Evolutionary conservation across 2,329 filamentous ascomycete species (phyloP), one percentile per base, ranked within the genome.

Genomic region (Apiospora malaysiana): DNA sequence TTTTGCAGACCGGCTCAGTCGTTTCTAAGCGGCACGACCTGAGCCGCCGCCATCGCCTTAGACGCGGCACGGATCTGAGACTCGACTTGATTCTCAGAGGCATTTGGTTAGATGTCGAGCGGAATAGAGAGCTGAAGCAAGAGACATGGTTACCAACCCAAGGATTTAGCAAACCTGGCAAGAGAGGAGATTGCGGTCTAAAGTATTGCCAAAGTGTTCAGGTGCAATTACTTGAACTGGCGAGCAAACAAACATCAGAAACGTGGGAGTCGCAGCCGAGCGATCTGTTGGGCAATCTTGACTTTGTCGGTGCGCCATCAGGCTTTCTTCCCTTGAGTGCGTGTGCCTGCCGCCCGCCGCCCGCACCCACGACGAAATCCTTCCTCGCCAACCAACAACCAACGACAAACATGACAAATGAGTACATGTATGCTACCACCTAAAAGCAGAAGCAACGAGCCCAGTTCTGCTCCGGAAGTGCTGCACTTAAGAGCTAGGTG

Each of bases 231-330:
- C 4, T 45, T 45, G 42, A 45, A 5, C 6, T 18, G 27, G 49
- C 49, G 32, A 56, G 27, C 49, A 56, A 32, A 9, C 49, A 32
- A 32, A 32, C 5, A 32, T 18, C 49, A 18, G 14, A 14, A 32
- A 45, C 4, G 10, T 25, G 25, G n/a, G 6, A 25, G 10, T 25
- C 32, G 49, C 49, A 56, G 25, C 49, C 49, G 27, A 32, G 49
- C 14, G 49, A 32, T 14, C 14, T 56, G 49, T 16, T 56, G 49
- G 49, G 49, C 49, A 56, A 32, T 56, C 49, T 56, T 56, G 49
- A 56, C 51, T 59, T 59, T 59, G 51, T 59, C 27, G 25, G 51
- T 59, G 25, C 51, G 25, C 25, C 51, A 59, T 59, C 51, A 32
- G 3, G 16, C 51, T 10, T 32, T 9, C 51, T 10, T 32, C 4